Evolutionary conservation across 495 filamentous ascomycete genomes (phyloP), one percentile per base, ranked within the genome.

Genomic region (Penicillium malachiteum): DNA sequence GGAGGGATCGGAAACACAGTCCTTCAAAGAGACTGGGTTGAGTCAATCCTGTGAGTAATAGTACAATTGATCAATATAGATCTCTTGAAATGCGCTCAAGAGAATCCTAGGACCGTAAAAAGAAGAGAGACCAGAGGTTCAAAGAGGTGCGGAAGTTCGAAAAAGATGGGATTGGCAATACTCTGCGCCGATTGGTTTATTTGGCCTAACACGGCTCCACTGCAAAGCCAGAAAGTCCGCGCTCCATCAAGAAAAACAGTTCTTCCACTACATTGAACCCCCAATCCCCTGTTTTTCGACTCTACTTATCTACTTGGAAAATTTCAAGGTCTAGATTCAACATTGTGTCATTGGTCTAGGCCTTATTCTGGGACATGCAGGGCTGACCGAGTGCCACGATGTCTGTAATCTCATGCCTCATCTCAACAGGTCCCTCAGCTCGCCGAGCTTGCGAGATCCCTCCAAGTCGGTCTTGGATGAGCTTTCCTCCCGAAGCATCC

Each of bases 331-430:
- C 14, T 47, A 37, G 18, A 30, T 54, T 50, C 21, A 33, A 14
- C 13, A 13, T 46, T 55, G 14, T 44, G 54, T 52, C 50, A 58
- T 43, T 59, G 65, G 65, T 57, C 64, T 45, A 44, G 57, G 58
- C 49, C 48, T 18, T 57, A 45, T 48, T 58, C 55, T 58, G 67
- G 18, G 67, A 74, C 58, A 72, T 73, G 71, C 70, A 70, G 61
- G 66, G 74, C 57, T 75, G 58, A 73, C 43, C 62, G 53, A 55
- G 73, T 80, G 72, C 74, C 81, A 86, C 72, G 52, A 89, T 89
- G 86, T 76, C 71, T 72, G 75, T 64, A 71, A 59, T 77, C 80
- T 79, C 82, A 87, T 89, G 85, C 82, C 82, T 83, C 69, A 75
- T 70, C 68, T 79, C 74, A 74, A 72, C 75, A 75, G 72, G 70